Conservation (phyloP, 352 stramenopile genomes). For the Phytophthora boehmeriae region DNA sequence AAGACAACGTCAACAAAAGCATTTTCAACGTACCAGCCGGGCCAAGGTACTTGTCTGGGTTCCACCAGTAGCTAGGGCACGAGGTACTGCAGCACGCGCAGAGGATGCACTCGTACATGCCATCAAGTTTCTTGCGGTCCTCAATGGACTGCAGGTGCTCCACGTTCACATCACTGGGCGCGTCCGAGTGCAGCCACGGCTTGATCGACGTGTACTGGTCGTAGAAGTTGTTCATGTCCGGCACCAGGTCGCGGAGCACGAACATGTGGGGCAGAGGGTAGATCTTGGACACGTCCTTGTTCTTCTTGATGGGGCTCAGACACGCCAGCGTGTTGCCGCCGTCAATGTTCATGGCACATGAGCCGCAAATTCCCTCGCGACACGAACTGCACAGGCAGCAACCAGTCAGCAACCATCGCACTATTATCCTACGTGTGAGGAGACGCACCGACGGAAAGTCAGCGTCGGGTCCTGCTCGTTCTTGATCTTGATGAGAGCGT, state of each 20-base stretch:
- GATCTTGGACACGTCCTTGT: slow-evolving; percentile 95
- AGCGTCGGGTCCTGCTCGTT: slow-evolving; percentile 98
- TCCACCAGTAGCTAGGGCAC: slow-evolving; percentile 99
- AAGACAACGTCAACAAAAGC: not conserved
- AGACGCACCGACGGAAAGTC: slow-evolving; percentile 94
- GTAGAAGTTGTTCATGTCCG: slow-evolving; percentile 99
- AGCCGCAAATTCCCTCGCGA: slow-evolving; percentile 99
- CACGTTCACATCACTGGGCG: slow-evolving; percentile 86
- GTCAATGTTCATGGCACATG: slow-evolving; percentile 99
- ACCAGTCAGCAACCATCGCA: slow-evolving; percentile 1
- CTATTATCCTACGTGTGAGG: not conserved
- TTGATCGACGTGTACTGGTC: slow-evolving; percentile 98
- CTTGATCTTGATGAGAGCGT: slow-evolving; percentile 99
- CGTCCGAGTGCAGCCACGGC: slow-evolving; percentile 98
- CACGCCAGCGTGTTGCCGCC: slow-evolving; percentile 98
- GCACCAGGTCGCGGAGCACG: slow-evolving; percentile 98
- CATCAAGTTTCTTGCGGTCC: slow-evolving; percentile 99
- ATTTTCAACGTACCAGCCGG: slow-evolving; percentile 65
- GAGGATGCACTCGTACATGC: slow-evolving; percentile 99
- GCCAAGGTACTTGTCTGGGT: slow-evolving; percentile 95
- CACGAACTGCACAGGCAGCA: slow-evolving; percentile 84
- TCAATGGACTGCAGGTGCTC: slow-evolving; percentile 92
- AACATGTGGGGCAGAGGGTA: slow-evolving; percentile 99
- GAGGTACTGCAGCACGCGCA: slow-evolving; percentile 99
- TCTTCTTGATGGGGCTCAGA: slow-evolving; percentile 96